phyloP scores from a whole-genome alignment of 1,284 basidiomycete species.

The Apiotrichum veenhuisii region DNA sequence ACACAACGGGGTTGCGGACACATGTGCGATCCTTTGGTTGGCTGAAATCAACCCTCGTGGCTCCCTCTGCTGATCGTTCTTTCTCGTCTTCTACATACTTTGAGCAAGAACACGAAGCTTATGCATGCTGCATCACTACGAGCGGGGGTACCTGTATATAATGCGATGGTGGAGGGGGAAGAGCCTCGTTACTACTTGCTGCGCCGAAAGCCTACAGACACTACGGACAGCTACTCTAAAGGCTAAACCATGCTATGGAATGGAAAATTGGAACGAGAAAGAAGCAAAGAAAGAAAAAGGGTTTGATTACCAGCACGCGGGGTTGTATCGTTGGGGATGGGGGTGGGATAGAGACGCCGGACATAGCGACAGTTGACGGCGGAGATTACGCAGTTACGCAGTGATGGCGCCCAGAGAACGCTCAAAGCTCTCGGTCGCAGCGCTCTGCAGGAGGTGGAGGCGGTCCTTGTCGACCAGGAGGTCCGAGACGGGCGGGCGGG shows the following conservation, averaged over 20 bases:
- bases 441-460: constrained; percentile 40
- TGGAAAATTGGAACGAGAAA: not conserved
- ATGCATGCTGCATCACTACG: not conserved
- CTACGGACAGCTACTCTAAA: not conserved
- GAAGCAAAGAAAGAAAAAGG: not conserved
- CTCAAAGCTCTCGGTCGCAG: constrained; percentile 38
- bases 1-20: no score
- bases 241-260: not conserved
- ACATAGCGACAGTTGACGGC: not conserved
- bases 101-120: not conserved
- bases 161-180: not conserved
- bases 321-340: not conserved
- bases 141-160: not conserved
- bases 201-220: not conserved
- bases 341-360: not conserved
- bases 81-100: no score
- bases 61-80: no score
- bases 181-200: no score
- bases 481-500: constrained; percentile 29
- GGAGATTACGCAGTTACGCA: not conserved
- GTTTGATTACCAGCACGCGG: not conserved
- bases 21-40: no score
- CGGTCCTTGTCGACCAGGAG: constrained; percentile 43
- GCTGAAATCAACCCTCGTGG: no score
- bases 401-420: constrained; percentile 18